Percentiles rank a stretch among this genome's conserved stretches.
phyloP scores from a whole-genome alignment of 164 flowering plant species.

The Vitis cinerea region DNA sequence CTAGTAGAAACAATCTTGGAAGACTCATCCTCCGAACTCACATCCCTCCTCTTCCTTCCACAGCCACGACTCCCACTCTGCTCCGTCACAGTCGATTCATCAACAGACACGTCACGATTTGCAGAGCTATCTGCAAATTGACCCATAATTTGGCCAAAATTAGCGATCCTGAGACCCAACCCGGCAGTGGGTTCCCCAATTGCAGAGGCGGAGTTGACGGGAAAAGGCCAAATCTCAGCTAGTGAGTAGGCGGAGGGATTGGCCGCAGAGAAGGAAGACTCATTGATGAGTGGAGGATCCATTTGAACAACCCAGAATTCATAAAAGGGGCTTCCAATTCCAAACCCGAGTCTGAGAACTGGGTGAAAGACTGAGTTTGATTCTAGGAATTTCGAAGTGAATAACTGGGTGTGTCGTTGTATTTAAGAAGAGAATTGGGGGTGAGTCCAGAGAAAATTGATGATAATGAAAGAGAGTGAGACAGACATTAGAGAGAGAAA shows the following conservation, averaged over 20 bases:
- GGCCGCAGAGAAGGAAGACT: constrained; percentile 56
- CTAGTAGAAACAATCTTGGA: constrained; percentile 52
- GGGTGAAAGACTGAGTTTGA: too few relatives aligned
- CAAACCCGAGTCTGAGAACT: too few relatives aligned
- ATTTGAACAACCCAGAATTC: constrained; percentile 23
- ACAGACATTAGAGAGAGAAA: constrained; percentile 9
- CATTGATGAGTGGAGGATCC: constrained; percentile 76
- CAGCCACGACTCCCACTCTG: constrained; percentile 46
- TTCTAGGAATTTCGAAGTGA: neutral
- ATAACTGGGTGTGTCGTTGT: neutral
- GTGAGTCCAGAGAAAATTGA: neutral
- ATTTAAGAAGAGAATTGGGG: neutral
- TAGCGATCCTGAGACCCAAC: constrained; percentile 38
- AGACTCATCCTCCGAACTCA: constrained; percentile 51
- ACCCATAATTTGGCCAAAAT: constrained; percentile 25
- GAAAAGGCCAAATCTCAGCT: constrained; percentile 73
- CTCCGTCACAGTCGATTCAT: constrained; percentile 66
- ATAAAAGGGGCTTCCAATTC: neutral
- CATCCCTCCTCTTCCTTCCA: constrained; percentile 40
- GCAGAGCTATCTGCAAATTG: constrained; percentile 30
- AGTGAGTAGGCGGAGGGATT: constrained; percentile 54
- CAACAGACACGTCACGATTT: constrained; percentile 47
- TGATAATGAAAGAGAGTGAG: constrained; percentile 1
- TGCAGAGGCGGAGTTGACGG: neutral
- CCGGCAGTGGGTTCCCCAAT: constrained; percentile 21